Conservation (phyloP, 176 grass and related monocot genomes). For the Lolium rigidum region DNA sequence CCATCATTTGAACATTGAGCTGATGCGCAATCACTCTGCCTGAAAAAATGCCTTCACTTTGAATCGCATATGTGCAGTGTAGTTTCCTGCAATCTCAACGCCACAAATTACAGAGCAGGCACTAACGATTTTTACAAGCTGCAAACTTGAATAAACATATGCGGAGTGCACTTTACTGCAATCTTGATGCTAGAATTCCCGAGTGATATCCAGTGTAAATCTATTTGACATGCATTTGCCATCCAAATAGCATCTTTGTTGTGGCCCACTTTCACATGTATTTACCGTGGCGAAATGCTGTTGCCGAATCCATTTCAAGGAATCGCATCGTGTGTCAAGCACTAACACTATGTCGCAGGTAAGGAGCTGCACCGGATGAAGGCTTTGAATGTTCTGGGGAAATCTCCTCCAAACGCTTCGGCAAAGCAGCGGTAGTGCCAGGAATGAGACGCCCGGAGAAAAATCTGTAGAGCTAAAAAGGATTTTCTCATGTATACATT, state of each 20-base stretch:
- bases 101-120: neutral
- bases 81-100: conserved; percentile 13
- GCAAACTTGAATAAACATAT: neutral
- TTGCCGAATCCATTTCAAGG: conserved; percentile 17
- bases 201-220: neutral
- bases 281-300: neutral
- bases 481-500: conserved; percentile 22
- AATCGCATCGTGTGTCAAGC: neutral
- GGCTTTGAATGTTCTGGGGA: conserved; percentile 76
- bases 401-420: conserved; percentile 55
- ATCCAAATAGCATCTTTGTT: neutral
- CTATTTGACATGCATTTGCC: neutral
- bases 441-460: conserved; percentile 9
- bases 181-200: neutral
- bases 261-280: neutral
- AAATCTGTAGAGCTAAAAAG: neutral
- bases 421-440: conserved; percentile 33
- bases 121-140: neutral
- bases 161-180: neutral
- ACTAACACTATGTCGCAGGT: conserved; percentile 41
- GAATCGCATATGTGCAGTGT: neutral
- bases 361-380: conserved; percentile 82
- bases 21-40: neutral
- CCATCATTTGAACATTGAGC: neutral
- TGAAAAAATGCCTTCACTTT: neutral